Conservation (phyloP, 2,329 filamentous ascomycete genomes). For the Epichloe elymi region DNA sequence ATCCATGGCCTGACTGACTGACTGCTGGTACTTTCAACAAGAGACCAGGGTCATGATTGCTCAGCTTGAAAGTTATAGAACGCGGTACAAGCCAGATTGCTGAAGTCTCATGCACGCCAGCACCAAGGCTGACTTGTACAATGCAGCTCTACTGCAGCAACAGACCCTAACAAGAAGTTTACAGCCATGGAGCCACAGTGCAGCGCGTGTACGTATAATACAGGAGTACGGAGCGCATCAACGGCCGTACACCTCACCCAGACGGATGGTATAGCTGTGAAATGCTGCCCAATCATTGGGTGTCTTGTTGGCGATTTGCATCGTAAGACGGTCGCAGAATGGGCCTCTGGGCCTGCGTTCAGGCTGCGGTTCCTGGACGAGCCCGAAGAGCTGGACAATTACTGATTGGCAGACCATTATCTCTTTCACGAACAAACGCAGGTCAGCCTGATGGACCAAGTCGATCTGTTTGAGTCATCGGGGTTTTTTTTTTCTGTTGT, state of each 20-base stretch:
- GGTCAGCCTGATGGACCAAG: not conserved
- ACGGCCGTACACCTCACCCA: not conserved
- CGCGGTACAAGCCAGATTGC: too few relatives aligned
- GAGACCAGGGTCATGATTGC: too few relatives aligned
- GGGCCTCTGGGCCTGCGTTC: constrained; percentile 4
- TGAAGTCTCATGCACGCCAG: not conserved
- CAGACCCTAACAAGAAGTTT: not conserved
- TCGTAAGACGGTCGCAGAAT: constrained; percentile 5
- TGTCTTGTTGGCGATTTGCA: constrained; percentile 3
- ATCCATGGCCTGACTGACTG: too few relatives aligned
- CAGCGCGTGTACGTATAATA: not conserved
- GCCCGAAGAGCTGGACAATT: not conserved
- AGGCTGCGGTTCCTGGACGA: constrained; percentile 6
- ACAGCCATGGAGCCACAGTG: not conserved
- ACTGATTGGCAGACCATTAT: not conserved
- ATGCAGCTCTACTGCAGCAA: not conserved
- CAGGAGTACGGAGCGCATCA: not conserved
- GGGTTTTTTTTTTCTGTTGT: not conserved
- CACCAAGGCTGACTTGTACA: not conserved
- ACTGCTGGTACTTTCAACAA: too few relatives aligned
- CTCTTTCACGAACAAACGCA: not conserved
- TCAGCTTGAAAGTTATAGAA: too few relatives aligned
- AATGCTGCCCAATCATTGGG: constrained; percentile 6
- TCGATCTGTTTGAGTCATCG: not conserved
- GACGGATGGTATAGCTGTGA: constrained; percentile 1